These are phyloP conservation scores for Scenedesmus sp. DNA, from an alignment of 163 green algal species.

Conservation along the genomic window DNA sequence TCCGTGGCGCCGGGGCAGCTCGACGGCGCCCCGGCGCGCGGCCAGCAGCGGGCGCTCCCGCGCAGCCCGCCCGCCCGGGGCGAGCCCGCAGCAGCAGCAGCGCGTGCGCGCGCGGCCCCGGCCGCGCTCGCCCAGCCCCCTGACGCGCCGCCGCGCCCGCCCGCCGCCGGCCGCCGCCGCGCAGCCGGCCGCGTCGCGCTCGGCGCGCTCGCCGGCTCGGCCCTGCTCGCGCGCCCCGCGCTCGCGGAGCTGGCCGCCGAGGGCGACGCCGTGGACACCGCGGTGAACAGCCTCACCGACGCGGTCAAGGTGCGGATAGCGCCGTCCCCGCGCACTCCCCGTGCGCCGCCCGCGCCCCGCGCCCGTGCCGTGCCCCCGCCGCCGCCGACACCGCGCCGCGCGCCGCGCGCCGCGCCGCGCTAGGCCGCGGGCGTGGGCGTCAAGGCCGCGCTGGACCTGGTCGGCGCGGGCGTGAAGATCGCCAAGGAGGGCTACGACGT, in stretches of 20 bases:
- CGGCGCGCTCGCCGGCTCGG: slow-evolving; percentile 5
- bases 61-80: too few relatives aligned
- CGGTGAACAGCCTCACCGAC: slow-evolving; percentile 65
- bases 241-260: slow-evolving; percentile 31
- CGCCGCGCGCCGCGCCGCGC: neutral
- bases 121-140: too few relatives aligned
- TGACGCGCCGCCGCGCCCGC: too few relatives aligned
- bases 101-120: too few relatives aligned
- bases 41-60: too few relatives aligned
- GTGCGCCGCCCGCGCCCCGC: too few relatives aligned
- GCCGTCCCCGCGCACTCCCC: too few relatives aligned
- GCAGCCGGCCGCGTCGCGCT: slow-evolving; percentile 9
- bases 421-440: slow-evolving; percentile 68
- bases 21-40: too few relatives aligned
- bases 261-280: slow-evolving; percentile 60
- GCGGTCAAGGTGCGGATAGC: slow-evolving; percentile 66
- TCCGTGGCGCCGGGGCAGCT: too few relatives aligned
- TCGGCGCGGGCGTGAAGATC: slow-evolving; percentile 55
- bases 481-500: slow-evolving; percentile 65
- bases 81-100: too few relatives aligned
- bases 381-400: neutral
- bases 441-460: slow-evolving; percentile 62
- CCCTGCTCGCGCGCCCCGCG: slow-evolving; percentile 36
- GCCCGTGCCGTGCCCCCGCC: neutral
- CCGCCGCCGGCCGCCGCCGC: too few relatives aligned